Conservation (phyloP, 73 alveolate species). For the Paramecium bursaria region DNA sequence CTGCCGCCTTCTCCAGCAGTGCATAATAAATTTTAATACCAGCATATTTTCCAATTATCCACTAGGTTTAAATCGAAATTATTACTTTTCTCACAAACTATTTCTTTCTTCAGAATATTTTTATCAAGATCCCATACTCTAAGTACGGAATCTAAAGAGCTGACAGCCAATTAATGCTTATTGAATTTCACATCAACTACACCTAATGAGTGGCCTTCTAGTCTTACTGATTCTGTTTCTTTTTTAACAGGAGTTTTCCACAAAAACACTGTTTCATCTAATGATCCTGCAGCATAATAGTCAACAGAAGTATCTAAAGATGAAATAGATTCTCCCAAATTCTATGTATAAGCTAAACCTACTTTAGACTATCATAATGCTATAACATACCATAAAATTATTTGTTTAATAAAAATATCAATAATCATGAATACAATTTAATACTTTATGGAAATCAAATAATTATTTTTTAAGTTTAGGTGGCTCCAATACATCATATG, state of each 20-base stretch:
- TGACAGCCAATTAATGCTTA: constrained; percentile 55
- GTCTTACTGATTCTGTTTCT: constrained; percentile 25
- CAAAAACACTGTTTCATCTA: constrained; percentile 67
- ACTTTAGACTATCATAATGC: constrained; percentile 14
- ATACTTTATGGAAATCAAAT: neutral
- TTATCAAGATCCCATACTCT: constrained; percentile 69
- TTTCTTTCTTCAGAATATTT: constrained; percentile 37
- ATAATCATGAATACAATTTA: neutral
- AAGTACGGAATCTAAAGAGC: constrained; percentile 66
- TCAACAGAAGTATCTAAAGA: constrained; percentile 60
- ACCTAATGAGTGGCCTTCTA: constrained; percentile 67
- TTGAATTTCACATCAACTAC: constrained; percentile 67
- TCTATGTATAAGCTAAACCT: constrained; percentile 24
- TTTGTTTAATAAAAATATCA: neutral
- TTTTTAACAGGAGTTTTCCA: constrained; percentile 37
- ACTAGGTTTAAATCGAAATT: neutral
- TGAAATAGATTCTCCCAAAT: constrained; percentile 65
- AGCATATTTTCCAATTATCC: constrained; percentile 71
- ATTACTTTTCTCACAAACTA: constrained; percentile 44
- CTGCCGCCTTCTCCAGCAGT: constrained; percentile 72
- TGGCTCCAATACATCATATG: too few relatives aligned
- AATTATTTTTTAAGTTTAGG: neutral
- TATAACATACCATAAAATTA: neutral
- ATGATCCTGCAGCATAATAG: constrained; percentile 65
- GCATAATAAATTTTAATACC: constrained; percentile 45